Conservation (phyloP, 2,329 filamentous ascomycete species). For the Monilinia polystroma region DNA sequence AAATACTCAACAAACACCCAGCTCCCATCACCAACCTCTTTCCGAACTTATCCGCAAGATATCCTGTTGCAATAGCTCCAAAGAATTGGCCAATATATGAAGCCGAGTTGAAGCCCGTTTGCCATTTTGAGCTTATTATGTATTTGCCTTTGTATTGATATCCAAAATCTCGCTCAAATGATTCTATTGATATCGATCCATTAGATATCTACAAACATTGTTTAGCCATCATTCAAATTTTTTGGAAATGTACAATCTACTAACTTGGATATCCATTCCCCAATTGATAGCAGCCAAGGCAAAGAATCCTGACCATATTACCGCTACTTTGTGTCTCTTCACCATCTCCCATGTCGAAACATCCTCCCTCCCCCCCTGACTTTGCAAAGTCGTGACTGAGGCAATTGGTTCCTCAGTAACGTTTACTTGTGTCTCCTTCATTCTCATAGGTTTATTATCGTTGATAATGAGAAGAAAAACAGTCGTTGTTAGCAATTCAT, state of each 20-base stretch:
- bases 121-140: constrained; percentile 23
- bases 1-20: constrained; percentile 15
- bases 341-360: constrained; percentile 19
- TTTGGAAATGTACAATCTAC: background rate
- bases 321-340: constrained; percentile 20
- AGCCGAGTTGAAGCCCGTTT: constrained; percentile 21
- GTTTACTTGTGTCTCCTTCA: background rate
- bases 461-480: background rate
- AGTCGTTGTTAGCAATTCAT: background rate
- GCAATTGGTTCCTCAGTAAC: background rate
- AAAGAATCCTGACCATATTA: constrained; percentile 20
- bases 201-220: constrained; percentile 2
- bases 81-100: constrained; percentile 21
- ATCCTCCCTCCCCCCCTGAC: background rate
- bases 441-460: background rate
- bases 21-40: constrained; percentile 12
- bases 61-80: constrained; percentile 18
- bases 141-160: constrained; percentile 18
- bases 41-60: constrained; percentile 18
- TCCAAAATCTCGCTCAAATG: constrained; percentile 21
- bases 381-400: background rate
- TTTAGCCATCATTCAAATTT: background rate
- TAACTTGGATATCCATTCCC: constrained; percentile 22
- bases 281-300: constrained; percentile 21
- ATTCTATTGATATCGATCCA: constrained; percentile 15